Evolutionary conservation across 371 early-diverging fungal species (phyloP), one percentile per base, ranked within the genome.

Genomic region (Gilbertella persicaria): DNA sequence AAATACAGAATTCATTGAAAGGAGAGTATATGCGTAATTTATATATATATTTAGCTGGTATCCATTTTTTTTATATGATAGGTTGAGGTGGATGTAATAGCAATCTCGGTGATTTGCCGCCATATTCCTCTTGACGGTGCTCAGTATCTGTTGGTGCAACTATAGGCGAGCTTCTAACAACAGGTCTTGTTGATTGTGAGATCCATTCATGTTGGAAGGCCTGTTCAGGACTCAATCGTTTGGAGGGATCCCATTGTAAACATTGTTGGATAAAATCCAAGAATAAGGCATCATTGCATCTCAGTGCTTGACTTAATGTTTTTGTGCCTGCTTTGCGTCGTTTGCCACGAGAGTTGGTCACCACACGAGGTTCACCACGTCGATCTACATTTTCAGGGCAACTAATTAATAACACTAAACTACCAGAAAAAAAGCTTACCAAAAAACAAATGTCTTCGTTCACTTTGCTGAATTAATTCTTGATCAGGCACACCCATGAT

Each of bases 231-330:
- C 75, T 87, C 79, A 97, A 84, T 12, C 98, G 84, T 53, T 80
- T 84, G 39, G 84, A 82, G n/a, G 97, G 96, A 64, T 95, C 93
- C 95, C 96, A 97, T 36, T 78, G 75, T 29, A 98, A 67, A 54
- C 96, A 93, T 17, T 80, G 77, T 23, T 79, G 60, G 35, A 98
- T 70, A 75, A 98, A 97, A 50, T 96, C 93, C 16, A 95, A 59
- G 58, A 96, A 93, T 7, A 73, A 58, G 19, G 69, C 69, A 53
- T 96, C 95, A 50, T 67, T 63, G 39, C 91, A 85, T 42, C 83
- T 76, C 44, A 96, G 66, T 19, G 82, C 88, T 29, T 84, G 82
- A 2, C 67, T 68, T 39, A 98, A 69, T 5, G 89, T 79, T 66
- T 92, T 91, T 23, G 87, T 75, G 1, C 83, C 85, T 10, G 93